Conservation (phyloP, 768 basidiomycete genomes). For the Boletus vermiculosoides region DNA sequence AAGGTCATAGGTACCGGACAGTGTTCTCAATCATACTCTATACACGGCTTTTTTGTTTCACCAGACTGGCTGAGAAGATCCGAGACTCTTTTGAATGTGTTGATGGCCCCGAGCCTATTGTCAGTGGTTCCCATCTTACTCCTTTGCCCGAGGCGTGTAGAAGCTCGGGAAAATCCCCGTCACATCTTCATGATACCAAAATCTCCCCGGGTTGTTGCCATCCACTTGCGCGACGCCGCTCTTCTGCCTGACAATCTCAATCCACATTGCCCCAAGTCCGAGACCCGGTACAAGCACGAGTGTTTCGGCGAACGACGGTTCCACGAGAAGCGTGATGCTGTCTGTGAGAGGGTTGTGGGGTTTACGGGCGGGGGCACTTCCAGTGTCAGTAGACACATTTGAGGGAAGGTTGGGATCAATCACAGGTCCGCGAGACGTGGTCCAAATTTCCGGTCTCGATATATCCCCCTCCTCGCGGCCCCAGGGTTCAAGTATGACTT, state of each 20-base stretch:
- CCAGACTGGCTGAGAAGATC: neutral
- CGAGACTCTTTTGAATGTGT: neutral
- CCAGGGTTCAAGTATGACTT: slow-evolving; percentile 60
- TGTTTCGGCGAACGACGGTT: slow-evolving; percentile 41
- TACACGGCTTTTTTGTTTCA: neutral
- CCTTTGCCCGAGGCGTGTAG: slow-evolving; percentile 32
- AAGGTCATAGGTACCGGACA: neutral
- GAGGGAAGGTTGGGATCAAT: slow-evolving; percentile 23
- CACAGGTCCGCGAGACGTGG: slow-evolving; percentile 38
- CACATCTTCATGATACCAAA: slow-evolving; percentile 64
- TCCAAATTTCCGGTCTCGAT: slow-evolving; percentile 34
- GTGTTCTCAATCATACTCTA: neutral
- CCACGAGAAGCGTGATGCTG: slow-evolving; percentile 57
- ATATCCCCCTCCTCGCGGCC: slow-evolving; percentile 40
- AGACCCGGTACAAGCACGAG: slow-evolving; percentile 47
- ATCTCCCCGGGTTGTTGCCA: slow-evolving; percentile 18
- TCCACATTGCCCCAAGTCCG: slow-evolving; percentile 64
- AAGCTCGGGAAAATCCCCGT: slow-evolving; percentile 54
- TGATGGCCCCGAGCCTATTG: neutral
- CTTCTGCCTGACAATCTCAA: slow-evolving; percentile 55
- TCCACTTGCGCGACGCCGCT: slow-evolving; percentile 11
- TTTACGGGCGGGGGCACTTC: slow-evolving; percentile 10
- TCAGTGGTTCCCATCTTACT: neutral
- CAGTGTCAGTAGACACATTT: slow-evolving; percentile 2
- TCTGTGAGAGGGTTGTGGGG: slow-evolving; percentile 55